Conservation (phyloP, 331 rosid species). For the Rhamnella rubrinervis region DNA sequence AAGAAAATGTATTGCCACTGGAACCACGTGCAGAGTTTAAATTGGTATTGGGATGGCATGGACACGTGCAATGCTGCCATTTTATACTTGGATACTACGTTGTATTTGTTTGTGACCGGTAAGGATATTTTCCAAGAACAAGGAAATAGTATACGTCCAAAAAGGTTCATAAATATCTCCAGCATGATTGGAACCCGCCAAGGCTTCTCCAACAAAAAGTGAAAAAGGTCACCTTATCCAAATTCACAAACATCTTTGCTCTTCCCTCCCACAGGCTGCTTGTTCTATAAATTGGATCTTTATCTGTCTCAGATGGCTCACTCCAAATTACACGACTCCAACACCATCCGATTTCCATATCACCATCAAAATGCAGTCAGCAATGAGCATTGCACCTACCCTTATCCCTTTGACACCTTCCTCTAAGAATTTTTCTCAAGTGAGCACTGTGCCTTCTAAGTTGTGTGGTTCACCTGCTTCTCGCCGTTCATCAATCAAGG, state of each 20-base stretch:
- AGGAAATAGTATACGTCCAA: slow-evolving; percentile 21
- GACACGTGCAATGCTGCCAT: too few species aligned
- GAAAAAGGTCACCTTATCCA: slow-evolving; percentile 41
- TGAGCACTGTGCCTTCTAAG: slow-evolving; percentile 31
- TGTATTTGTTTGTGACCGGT: too few species aligned
- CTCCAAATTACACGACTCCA: background rate
- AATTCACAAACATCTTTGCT: slow-evolving; percentile 37
- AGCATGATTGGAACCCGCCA: slow-evolving; percentile 25
- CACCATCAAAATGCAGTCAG: slow-evolving; percentile 49
- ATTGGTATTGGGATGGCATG: too few species aligned
- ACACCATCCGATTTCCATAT: background rate
- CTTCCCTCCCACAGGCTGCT: background rate
- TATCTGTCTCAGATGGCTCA: background rate
- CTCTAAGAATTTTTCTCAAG: slow-evolving; percentile 28
- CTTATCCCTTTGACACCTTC: slow-evolving; percentile 43
- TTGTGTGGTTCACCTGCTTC: slow-evolving; percentile 24
- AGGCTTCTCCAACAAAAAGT: background rate
- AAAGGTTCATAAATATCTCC: slow-evolving; percentile 36
- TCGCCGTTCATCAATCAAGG: slow-evolving; percentile 38
- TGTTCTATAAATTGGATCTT: slow-evolving; percentile 28
- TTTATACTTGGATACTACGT: too few species aligned
- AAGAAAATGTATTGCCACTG: too few species aligned
- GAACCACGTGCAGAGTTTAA: too few species aligned
- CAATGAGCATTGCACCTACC: slow-evolving; percentile 37
- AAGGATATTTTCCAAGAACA: background rate